phyloP scores from a whole-genome alignment of 352 stramenopile genomes.

The Halophytophthora polymorphica region DNA sequence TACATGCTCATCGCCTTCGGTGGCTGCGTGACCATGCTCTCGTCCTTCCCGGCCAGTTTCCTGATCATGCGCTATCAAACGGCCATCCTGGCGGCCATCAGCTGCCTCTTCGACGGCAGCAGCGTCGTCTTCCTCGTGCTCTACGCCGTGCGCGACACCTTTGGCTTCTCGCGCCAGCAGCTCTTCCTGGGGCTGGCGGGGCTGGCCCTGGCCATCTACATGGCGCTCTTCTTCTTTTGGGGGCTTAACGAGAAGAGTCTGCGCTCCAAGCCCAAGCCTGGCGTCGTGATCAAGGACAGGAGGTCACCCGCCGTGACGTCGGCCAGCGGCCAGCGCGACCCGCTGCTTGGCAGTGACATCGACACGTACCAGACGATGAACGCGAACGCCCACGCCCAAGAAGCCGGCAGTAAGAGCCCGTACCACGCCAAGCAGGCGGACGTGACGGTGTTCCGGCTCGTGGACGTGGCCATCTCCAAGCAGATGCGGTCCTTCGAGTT shows the following conservation, averaged over 20 bases:
- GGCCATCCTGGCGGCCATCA: slow-evolving; percentile 73
- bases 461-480: slow-evolving; percentile 53
- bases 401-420: slow-evolving; percentile 6
- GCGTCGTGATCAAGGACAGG: slow-evolving; percentile 13
- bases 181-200: slow-evolving; percentile 54
- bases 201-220: slow-evolving; percentile 47
- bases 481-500: slow-evolving; percentile 84
- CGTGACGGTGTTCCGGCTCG: slow-evolving; percentile 30
- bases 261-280: slow-evolving; percentile 14
- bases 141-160: slow-evolving; percentile 48
- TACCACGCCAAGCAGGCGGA: slow-evolving; percentile 13
- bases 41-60: slow-evolving; percentile 72
- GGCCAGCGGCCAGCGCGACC: slow-evolving; percentile 17
- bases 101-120: slow-evolving; percentile 72
- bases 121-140: slow-evolving; percentile 74
- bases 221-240: slow-evolving; percentile 68
- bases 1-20: slow-evolving; percentile 71
- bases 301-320: slow-evolving; percentile 8
- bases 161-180: slow-evolving; percentile 37
- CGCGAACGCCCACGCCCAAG: slow-evolving; percentile 16
- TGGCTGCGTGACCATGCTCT: slow-evolving; percentile 81
- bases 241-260: slow-evolving; percentile 67
- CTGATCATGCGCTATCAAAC: slow-evolving; percentile 72
- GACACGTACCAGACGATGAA: slow-evolving; percentile 25
- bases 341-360: slow-evolving; percentile 19